Conservation (phyloP, 225 moss, liverwort and hornwort genomes). For the Sphagnum tenellum region DNA sequence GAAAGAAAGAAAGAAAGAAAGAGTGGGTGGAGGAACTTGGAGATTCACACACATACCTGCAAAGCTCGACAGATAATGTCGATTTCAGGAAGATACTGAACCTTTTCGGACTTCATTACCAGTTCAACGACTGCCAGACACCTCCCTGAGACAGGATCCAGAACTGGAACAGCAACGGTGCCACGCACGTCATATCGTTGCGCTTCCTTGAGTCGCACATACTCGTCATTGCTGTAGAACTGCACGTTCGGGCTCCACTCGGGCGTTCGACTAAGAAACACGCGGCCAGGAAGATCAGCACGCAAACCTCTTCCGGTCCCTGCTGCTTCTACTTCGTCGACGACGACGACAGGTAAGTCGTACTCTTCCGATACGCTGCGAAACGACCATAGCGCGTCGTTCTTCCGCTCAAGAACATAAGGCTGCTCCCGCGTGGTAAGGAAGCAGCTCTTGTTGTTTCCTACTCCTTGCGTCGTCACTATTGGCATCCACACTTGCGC, state of each 20-base stretch:
- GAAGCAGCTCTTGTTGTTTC: constrained; percentile 14
- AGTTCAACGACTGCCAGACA: constrained; percentile 91
- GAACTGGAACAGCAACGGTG: constrained; percentile 86
- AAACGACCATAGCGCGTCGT: constrained; percentile 53
- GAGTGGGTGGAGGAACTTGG: too few relatives aligned
- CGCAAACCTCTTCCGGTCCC: too few relatives aligned
- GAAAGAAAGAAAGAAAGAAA: too few relatives aligned
- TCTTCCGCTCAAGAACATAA: constrained; percentile 44
- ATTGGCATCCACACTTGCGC: constrained; percentile 91
- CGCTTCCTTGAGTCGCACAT: constrained; percentile 75
- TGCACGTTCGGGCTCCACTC: constrained; percentile 99
- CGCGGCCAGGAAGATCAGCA: constrained; percentile 61
- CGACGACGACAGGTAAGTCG: constrained; percentile 51
- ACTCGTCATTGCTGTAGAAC: constrained; percentile 75
- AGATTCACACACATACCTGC: constrained; percentile 35
- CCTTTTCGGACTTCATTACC: constrained; percentile 68
- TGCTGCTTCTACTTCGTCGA: constrained; percentile 51
- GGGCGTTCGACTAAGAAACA: constrained; percentile 50
- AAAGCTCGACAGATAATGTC: constrained; percentile 85
- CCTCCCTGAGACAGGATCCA: constrained; percentile 53
- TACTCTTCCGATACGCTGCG: constrained; percentile 65
- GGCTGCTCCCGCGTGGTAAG: constrained; percentile 80
- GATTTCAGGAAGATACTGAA: constrained; percentile 73
- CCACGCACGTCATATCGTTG: constrained; percentile 73
- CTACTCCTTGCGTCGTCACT: constrained; percentile 18